Conservation (phyloP, 2,329 filamentous ascomycete genomes). For the Verticillium nubilum region DNA sequence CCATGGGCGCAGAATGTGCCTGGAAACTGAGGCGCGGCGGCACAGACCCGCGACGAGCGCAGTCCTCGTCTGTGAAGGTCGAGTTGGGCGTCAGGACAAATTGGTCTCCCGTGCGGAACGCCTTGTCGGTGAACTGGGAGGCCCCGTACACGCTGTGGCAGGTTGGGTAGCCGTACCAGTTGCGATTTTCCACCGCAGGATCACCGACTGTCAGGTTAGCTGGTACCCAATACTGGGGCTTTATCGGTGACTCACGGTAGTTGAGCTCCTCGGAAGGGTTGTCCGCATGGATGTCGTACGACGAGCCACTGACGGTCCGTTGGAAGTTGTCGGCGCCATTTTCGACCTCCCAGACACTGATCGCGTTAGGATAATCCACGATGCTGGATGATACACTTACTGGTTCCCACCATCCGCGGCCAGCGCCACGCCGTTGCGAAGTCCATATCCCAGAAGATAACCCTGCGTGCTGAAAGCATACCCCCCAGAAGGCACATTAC, state of each 20-base stretch:
- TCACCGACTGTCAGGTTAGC: conserved; percentile 18
- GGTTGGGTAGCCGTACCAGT: conserved; percentile 53
- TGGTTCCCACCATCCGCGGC: conserved; percentile 37
- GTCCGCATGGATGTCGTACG: conserved; percentile 47
- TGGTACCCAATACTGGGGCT: neutral
- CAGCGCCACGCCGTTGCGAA: conserved; percentile 60
- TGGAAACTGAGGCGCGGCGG: conserved; percentile 46
- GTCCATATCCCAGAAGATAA: conserved; percentile 31
- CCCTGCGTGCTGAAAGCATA: conserved; percentile 33
- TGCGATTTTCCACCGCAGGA: conserved; percentile 19
- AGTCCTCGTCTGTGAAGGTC: conserved; percentile 29
- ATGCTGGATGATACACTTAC: conserved; percentile 1
- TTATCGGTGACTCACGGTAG: conserved; percentile 34
- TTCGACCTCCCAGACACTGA: conserved; percentile 45
- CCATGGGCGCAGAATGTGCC: conserved; percentile 56
- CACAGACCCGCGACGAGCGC: conserved; percentile 20
- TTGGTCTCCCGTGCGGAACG: conserved; percentile 25
- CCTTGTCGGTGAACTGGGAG: conserved; percentile 19
- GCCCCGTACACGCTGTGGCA: conserved; percentile 36
- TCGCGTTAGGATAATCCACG: neutral
- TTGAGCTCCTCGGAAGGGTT: conserved; percentile 64
- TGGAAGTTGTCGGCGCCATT: conserved; percentile 49
- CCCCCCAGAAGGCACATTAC: conserved; percentile 25
- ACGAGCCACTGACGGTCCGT: conserved; percentile 35
- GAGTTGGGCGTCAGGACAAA: conserved; percentile 29